Evolutionary conservation across 2,329 filamentous ascomycete species (phyloP).

Genomic region (Xylariaceae sp.): DNA sequence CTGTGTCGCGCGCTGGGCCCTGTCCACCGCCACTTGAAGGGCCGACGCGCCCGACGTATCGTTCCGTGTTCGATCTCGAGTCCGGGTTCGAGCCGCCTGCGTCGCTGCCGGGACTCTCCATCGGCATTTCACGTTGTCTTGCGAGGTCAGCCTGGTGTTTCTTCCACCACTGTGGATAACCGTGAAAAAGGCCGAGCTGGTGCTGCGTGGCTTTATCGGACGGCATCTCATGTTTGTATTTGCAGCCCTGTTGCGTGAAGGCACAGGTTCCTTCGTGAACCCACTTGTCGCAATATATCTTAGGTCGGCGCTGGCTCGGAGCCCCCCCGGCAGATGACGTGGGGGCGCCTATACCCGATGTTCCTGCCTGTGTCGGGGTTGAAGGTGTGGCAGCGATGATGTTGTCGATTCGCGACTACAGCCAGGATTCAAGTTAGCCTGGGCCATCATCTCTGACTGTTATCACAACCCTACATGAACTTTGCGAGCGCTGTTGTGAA

Average conservation of each 20-base stretch:
- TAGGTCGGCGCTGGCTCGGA: slow-evolving; percentile 35
- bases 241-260: slow-evolving; percentile 80
- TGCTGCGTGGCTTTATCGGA: slow-evolving; percentile 58
- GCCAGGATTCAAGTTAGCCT: slow-evolving; percentile 2
- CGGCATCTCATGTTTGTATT: slow-evolving; percentile 90
- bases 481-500: slow-evolving; percentile 4
- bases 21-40: slow-evolving; percentile 1
- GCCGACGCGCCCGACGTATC: slow-evolving; percentile 1
- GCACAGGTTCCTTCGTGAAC: slow-evolving; percentile 79
- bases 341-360: not conserved
- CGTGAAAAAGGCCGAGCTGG: slow-evolving; percentile 64
- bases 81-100: not conserved
- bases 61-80: slow-evolving; percentile 1
- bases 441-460: not conserved
- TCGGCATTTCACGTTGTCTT: slow-evolving; percentile 26
- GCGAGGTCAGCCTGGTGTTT: slow-evolving; percentile 44
- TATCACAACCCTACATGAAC: slow-evolving; percentile 11
- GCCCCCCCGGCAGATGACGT: slow-evolving; percentile 1
- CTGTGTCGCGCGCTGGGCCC: slow-evolving; percentile 5
- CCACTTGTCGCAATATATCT: slow-evolving; percentile 86
- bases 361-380: slow-evolving; percentile 13
- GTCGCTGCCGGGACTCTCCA: slow-evolving; percentile 3
- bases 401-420: slow-evolving; percentile 34
- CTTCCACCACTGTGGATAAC: slow-evolving; percentile 56
- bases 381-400: slow-evolving; percentile 32